Conservation (phyloP, 352 stramenopile genomes). For the Phytophthora sansomeana region DNA sequence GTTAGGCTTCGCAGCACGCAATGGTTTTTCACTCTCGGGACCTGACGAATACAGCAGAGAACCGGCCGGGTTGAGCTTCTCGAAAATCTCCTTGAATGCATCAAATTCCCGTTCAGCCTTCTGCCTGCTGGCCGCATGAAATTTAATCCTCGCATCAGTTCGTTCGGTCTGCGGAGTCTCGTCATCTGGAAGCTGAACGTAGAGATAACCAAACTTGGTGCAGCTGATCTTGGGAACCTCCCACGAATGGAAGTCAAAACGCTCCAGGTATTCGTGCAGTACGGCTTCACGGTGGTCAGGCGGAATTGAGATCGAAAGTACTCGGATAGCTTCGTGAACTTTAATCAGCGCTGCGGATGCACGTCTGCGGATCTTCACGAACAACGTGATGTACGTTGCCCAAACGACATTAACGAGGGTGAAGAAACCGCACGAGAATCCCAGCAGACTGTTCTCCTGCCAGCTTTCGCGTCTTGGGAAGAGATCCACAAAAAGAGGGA, state of each 20-base stretch:
- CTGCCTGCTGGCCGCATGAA: slow-evolving; percentile 18
- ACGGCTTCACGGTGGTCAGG: slow-evolving; percentile 33
- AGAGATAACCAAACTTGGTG: slow-evolving; percentile 41
- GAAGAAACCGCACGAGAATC: slow-evolving; percentile 47
- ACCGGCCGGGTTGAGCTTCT: slow-evolving; percentile 24
- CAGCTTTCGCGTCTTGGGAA: slow-evolving; percentile 29
- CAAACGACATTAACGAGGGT: slow-evolving; percentile 54
- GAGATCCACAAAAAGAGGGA: slow-evolving; percentile 38
- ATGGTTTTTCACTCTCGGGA: slow-evolving; percentile 19
- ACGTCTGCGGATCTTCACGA: slow-evolving; percentile 40
- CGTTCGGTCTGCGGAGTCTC: slow-evolving; percentile 19
- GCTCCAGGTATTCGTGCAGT: slow-evolving; percentile 35
- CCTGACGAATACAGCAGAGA: slow-evolving; percentile 11
- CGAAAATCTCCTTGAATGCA: slow-evolving; percentile 33
- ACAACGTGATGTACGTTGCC: slow-evolving; percentile 33
- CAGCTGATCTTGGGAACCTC: slow-evolving; percentile 35
- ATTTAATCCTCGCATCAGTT: slow-evolving; percentile 12
- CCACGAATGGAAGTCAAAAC: slow-evolving; percentile 17
- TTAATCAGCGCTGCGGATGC: slow-evolving; percentile 34
- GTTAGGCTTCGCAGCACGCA: slow-evolving; percentile 34
- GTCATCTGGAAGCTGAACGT: slow-evolving; percentile 43
- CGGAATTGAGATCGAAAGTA: slow-evolving; percentile 44
- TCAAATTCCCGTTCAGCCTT: slow-evolving; percentile 33
- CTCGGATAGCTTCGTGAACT: slow-evolving; percentile 49
- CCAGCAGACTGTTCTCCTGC: slow-evolving; percentile 43